Conservation (phyloP, 176 grass and related monocot species). For the Cocos nucifera region DNA sequence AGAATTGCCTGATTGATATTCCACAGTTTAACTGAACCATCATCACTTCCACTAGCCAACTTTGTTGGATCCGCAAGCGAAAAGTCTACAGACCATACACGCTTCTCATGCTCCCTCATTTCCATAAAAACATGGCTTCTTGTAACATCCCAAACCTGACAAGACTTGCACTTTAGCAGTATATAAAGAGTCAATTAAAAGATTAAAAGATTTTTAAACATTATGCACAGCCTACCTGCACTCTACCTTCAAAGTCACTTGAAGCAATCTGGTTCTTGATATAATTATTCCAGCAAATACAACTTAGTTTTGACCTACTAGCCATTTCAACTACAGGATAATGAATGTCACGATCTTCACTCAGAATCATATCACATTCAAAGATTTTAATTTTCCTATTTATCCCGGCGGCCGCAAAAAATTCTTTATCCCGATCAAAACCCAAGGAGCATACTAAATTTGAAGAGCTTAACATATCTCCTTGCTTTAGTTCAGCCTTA, state of each 20-base stretch:
- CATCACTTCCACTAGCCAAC: constrained; percentile 90
- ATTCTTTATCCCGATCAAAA: constrained; percentile 89
- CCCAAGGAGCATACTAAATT: constrained; percentile 96
- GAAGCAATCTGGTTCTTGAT: constrained; percentile 94
- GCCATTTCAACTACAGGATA: constrained; percentile 96
- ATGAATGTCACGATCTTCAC: constrained; percentile 86
- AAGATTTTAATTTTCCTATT: constrained; percentile 99
- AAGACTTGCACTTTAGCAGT: constrained; percentile 6
- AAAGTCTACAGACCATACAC: constrained; percentile 96
- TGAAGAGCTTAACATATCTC: constrained; percentile 79
- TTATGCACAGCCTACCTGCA: constrained; percentile 49
- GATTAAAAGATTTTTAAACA: constrained; percentile 2
- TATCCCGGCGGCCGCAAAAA: constrained; percentile 95
- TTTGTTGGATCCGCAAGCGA: constrained; percentile 87
- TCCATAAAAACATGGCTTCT: constrained; percentile 85
- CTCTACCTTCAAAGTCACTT: constrained; percentile 94
- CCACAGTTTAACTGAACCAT: constrained; percentile 95
- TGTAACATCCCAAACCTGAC: constrained; percentile 93
- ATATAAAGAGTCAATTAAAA: background rate
- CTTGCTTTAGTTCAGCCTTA: constrained; percentile 77
- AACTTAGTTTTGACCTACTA: constrained; percentile 92
- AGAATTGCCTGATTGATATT: constrained; percentile 99
- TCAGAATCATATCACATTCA: constrained; percentile 83
- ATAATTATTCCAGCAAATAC: constrained; percentile 96
- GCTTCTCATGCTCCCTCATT: constrained; percentile 95